Conservation (phyloP, 2,329 filamentous ascomycete genomes). For the Falciphora oryzae region DNA sequence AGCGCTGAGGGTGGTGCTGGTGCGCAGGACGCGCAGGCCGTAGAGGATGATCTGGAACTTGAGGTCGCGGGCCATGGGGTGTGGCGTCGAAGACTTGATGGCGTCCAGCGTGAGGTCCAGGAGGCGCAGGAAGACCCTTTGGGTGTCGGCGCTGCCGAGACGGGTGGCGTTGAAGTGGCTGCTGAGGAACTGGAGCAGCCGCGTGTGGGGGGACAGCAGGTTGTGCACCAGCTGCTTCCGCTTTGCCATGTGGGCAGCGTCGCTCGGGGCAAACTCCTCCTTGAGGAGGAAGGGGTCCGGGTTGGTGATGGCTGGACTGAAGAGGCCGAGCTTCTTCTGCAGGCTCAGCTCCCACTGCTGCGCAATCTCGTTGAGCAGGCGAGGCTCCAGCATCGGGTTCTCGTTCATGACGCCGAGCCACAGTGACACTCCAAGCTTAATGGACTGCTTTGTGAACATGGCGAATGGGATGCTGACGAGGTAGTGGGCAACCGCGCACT, state of each 20-base stretch:
- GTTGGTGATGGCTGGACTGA: constrained; percentile 63
- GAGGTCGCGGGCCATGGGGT: constrained; percentile 87
- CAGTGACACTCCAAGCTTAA: constrained; percentile 89
- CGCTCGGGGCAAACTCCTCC: constrained; percentile 88
- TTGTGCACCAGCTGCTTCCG: constrained; percentile 76
- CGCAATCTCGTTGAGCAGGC: constrained; percentile 79
- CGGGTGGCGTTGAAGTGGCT: constrained; percentile 94
- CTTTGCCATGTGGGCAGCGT: constrained; percentile 67
- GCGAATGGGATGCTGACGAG: constrained; percentile 89
- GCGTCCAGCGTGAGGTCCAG: constrained; percentile 74
- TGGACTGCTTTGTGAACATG: constrained; percentile 89
- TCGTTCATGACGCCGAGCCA: constrained; percentile 98
- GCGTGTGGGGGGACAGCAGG: constrained; percentile 78
- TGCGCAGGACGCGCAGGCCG: constrained; percentile 68
- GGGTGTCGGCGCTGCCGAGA: constrained; percentile 75
- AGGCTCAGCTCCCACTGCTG: constrained; percentile 89
- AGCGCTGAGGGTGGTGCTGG: constrained; percentile 60
- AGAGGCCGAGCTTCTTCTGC: constrained; percentile 71
- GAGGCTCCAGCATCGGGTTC: constrained; percentile 80
- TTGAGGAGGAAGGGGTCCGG: constrained; percentile 85
- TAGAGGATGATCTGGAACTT: constrained; percentile 85
- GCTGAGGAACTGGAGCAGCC: constrained; percentile 79
- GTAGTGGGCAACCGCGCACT: constrained; percentile 75
- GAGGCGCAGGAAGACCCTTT: constrained; percentile 75
- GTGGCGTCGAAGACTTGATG: constrained; percentile 62